Evolutionary conservation across 2,329 filamentous ascomycete species (phyloP).

Genomic region (Ophiostoma ulmi): DNA sequence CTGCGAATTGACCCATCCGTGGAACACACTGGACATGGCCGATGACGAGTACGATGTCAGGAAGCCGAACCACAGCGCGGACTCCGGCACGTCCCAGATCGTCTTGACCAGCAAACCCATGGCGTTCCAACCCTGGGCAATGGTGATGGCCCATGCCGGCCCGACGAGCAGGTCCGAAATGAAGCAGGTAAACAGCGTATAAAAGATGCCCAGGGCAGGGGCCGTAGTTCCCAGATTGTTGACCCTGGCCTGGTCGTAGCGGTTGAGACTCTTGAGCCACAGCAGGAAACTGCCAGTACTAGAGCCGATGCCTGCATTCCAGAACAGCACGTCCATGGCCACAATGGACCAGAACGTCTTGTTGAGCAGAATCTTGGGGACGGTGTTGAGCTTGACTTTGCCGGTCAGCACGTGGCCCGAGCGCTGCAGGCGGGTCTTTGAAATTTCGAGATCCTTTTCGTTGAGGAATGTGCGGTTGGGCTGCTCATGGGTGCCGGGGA

Average conservation of each 20-base stretch:
- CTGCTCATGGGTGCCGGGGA: conserved; percentile 44
- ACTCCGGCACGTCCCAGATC: conserved; percentile 53
- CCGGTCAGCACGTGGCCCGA: conserved; percentile 8
- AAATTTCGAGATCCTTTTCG: conserved; percentile 20
- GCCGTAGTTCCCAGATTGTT: conserved; percentile 22
- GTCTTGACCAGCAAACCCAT: conserved; percentile 50
- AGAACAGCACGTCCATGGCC: conserved; percentile 47
- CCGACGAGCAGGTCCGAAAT: conserved; percentile 49
- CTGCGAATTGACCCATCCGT: conserved; percentile 52
- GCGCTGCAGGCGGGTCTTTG: conserved; percentile 6
- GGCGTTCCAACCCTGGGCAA: conserved; percentile 47
- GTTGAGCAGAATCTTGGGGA: conserved; percentile 38
- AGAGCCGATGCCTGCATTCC: conserved; percentile 47
- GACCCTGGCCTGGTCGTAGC: conserved; percentile 16
- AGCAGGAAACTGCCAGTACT: conserved; percentile 49
- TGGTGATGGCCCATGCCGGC: conserved; percentile 51
- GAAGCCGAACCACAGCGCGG: conserved; percentile 51
- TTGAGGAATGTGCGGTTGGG: conserved; percentile 37
- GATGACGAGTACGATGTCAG: conserved; percentile 45
- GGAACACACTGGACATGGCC: conserved; percentile 50
- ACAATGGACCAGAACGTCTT: conserved; percentile 35
- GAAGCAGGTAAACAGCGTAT: conserved; percentile 50
- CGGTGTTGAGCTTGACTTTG: background rate
- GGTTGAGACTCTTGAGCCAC: conserved; percentile 51
- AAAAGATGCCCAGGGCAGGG: conserved; percentile 50